Evolutionary conservation across 2,329 filamentous ascomycete genomes (phyloP).

Genomic region (Aaosphaeria arxii): DNA sequence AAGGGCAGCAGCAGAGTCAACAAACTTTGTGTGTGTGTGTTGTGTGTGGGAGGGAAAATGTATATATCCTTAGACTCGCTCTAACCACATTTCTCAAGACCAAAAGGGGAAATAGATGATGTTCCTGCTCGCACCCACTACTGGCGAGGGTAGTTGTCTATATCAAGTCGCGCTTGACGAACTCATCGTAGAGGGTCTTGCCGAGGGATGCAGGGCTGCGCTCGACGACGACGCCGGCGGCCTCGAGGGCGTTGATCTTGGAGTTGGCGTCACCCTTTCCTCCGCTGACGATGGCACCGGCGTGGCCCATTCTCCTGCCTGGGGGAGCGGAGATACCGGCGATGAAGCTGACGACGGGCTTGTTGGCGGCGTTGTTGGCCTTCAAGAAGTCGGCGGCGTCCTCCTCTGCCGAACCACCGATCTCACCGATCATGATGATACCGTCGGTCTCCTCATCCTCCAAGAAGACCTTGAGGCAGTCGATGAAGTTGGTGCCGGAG

Average conservation of each 20-base stretch:
- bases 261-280: constrained; percentile 97
- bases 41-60: no score
- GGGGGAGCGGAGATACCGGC: constrained; percentile 97
- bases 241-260: constrained; percentile 93
- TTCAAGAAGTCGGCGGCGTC: constrained; percentile 96
- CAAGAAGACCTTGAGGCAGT: constrained; percentile 96
- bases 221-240: constrained; percentile 93
- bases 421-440: constrained; percentile 99
- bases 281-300: constrained; percentile 91
- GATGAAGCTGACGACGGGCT: constrained; percentile 97
- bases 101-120: constrained; percentile 9
- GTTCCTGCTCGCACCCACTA: not conserved
- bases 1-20: constrained; percentile 9
- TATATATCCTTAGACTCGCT: not conserved
- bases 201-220: constrained; percentile 87
- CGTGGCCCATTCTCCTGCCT: constrained; percentile 96
- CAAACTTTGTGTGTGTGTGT: not conserved
- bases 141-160: constrained; percentile 47
- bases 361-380: constrained; percentile 85
- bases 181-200: constrained; percentile 91
- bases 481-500: constrained; percentile 99
- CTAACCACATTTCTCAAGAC: constrained; percentile 14
- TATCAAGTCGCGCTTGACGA: constrained; percentile 92
- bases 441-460: constrained; percentile 95
- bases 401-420: constrained; percentile 95